These are phyloP conservation scores for Rugonectria rugulosa DNA, from an alignment of 2,329 filamentous ascomycete species.

Conservation along the genomic window DNA sequence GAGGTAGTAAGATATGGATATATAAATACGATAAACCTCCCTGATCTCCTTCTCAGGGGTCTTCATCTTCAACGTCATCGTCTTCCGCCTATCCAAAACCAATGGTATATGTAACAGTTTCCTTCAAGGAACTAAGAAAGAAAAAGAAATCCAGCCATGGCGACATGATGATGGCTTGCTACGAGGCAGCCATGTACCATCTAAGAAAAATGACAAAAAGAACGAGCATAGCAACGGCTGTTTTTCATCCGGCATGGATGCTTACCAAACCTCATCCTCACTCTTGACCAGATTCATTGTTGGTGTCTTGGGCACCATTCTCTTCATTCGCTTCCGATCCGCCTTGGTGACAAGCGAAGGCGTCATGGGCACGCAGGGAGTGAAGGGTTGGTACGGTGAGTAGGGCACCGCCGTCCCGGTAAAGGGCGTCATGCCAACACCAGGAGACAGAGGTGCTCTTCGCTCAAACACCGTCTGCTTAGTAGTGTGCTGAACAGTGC, in stretches of 20 bases:
- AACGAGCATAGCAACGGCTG: conserved; percentile 19
- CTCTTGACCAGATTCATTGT: conserved; percentile 68
- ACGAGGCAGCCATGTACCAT: conserved; percentile 32
- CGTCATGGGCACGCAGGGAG: conserved; percentile 77
- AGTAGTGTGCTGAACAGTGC: conserved; percentile 57
- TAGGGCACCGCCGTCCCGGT: conserved; percentile 72
- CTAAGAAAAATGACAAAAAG: conserved; percentile 32
- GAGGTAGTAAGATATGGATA: conserved; percentile 1
- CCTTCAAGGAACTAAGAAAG: conserved; percentile 8
- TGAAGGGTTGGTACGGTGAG: conserved; percentile 81
- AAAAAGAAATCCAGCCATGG: conserved; percentile 28
- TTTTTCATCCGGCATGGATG: conserved; percentile 4
- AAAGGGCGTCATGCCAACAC: conserved; percentile 67
- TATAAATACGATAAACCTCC: conserved; percentile 12
- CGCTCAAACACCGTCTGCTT: conserved; percentile 73
- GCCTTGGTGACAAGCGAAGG: conserved; percentile 75
- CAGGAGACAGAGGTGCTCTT: conserved; percentile 60
- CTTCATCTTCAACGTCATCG: conserved; percentile 8
- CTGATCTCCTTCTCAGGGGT: neutral
- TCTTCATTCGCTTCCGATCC: conserved; percentile 74
- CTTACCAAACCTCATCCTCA: conserved; percentile 70
- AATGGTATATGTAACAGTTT: conserved; percentile 21
- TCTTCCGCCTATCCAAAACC: conserved; percentile 4
- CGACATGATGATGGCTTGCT: conserved; percentile 32
- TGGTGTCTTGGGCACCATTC: conserved; percentile 69